Evolutionary conservation across 2,329 filamentous ascomycete genomes (phyloP), one percentile per base, ranked within the genome.

Genomic region (Neospermospora avenae): DNA sequence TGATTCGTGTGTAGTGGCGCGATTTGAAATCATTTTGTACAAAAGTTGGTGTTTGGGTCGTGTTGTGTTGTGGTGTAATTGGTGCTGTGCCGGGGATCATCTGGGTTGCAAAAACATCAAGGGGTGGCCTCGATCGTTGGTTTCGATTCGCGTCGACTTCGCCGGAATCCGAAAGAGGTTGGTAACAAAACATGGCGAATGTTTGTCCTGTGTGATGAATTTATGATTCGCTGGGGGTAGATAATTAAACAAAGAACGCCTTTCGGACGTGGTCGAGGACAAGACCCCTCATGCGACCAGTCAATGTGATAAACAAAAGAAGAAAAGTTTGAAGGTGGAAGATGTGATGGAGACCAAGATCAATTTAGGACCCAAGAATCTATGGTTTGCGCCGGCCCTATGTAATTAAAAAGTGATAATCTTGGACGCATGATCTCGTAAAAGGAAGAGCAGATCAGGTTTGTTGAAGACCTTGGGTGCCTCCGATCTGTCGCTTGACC

Each of bases 401-500:
- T 57, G 67, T 60, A 68, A 67, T 68, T 31, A 31, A 65, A 66
- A 67, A 63, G 62, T 63, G 58, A 54, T 64, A 65, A 57, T 59
- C 64, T 62, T 66, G 57, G 64, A 65, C 63, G 59, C 62, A 55
- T 59, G 41, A 24, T 46, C 48, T 52, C 42, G 56, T 51, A 56
- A 51, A 42, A 48, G 25, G 20, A 61, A 49, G 52, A 49, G 37
- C 34, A 16, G 49, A 64, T 73, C 70, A 72, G 53, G 71, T 72
- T 65, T 72, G 70, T 65, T 71, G 68, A 14, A 69, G 61, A 37
- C 69, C 68, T 58, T 70, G 66, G 42, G 74, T 71, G 65, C 83
- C 83, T 60, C 83, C 82, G 55, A 87, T 77, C 77, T 99, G 95
- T 70, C 91, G 89, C 83, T 97, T 98, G 75, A 98, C 93, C 75